Evolutionary conservation across 345 rosid genomes (phyloP).

Genomic region (Citrus maxima): DNA sequence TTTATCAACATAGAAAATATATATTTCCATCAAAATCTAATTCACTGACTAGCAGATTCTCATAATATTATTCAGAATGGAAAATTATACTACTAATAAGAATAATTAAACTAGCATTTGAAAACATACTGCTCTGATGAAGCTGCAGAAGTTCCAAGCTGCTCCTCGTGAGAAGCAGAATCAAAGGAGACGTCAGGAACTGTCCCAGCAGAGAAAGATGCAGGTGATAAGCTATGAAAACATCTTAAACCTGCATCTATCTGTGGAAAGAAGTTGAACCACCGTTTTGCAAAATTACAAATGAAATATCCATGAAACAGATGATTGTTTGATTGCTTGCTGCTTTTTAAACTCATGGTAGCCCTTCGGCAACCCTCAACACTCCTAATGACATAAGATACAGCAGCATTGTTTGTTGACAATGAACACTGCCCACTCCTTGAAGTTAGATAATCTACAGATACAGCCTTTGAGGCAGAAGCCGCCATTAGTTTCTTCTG

Average conservation of each 20-base stretch:
- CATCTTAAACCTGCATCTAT: constrained; percentile 46
- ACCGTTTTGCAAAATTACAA: constrained; percentile 49
- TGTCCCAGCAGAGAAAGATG: constrained; percentile 51
- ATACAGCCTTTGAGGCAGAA: constrained; percentile 38
- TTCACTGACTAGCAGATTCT: neutral
- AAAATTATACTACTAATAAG: neutral
- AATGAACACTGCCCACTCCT: constrained; percentile 24
- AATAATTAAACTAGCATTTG: constrained; percentile 3
- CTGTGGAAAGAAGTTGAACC: constrained; percentile 31
- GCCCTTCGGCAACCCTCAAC: constrained; percentile 36
- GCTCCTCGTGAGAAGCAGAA: constrained; percentile 53
- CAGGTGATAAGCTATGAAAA: constrained; percentile 46
- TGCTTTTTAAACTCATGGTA: constrained; percentile 61
- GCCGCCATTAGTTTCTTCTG: constrained; percentile 49
- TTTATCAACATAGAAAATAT: neutral
- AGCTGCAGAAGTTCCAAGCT: constrained; percentile 35
- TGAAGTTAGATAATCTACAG: constrained; percentile 36
- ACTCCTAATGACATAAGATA: constrained; percentile 28
- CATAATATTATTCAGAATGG: neutral
- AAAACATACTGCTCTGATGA: constrained; percentile 62
- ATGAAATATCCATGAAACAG: constrained; percentile 46
- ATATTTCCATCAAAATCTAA: neutral
- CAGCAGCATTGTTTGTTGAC: constrained; percentile 21
- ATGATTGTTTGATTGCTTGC: constrained; percentile 37
- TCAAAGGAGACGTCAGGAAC: constrained; percentile 71